Percentiles rank a stretch among this genome's conserved stretches.
Conservation (phyloP, 2,329 filamentous ascomycete species). For the Ciborinia camelliae region DNA sequence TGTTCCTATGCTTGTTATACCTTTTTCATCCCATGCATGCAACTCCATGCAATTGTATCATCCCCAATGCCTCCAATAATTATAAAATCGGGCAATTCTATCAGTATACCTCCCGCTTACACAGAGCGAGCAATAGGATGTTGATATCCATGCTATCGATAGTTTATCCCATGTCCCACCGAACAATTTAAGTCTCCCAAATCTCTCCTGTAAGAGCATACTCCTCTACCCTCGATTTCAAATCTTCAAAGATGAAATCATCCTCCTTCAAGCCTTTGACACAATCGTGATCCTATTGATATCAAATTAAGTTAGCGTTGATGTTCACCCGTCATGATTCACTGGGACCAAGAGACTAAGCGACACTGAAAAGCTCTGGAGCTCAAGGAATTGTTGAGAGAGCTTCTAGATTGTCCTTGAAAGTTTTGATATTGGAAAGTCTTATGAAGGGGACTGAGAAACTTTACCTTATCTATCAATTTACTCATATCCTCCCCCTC, state of each 20-base stretch:
- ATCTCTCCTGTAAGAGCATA: constrained; percentile 43
- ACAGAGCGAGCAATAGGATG: too few relatives aligned
- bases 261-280: constrained; percentile 44
- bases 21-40: too few relatives aligned
- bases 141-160: too few relatives aligned
- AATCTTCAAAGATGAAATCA: constrained; percentile 48
- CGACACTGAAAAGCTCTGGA: neutral
- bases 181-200: neutral
- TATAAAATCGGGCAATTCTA: too few relatives aligned
- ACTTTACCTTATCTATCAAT: constrained; percentile 66
- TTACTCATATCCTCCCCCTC: constrained; percentile 71
- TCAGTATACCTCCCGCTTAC: too few relatives aligned
- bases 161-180: neutral
- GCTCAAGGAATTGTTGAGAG: neutral
- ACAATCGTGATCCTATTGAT: constrained; percentile 53
- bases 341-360: constrained; percentile 38
- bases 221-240: constrained; percentile 58
- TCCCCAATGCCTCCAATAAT: too few relatives aligned
- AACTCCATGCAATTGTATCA: too few relatives aligned
- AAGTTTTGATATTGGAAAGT: neutral
- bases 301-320: neutral
- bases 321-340: neutral
- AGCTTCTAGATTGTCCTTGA: accelerated
- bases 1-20: too few relatives aligned
- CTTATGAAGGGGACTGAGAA: neutral